phyloP scores from a whole-genome alignment of 495 filamentous ascomycete species.

The Thermothielavioides terrestris region DNA sequence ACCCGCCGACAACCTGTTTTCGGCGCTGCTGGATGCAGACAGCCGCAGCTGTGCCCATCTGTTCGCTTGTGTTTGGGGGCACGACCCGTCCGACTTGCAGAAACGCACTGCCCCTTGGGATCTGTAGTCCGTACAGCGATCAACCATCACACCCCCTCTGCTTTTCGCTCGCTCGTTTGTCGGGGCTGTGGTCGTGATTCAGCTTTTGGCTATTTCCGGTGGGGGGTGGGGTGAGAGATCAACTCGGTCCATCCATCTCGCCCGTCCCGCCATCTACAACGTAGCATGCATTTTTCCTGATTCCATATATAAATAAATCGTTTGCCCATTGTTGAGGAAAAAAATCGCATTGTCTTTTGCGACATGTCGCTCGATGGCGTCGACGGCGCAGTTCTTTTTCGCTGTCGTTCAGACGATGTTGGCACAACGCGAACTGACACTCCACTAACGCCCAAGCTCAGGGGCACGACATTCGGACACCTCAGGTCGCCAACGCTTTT shows the following conservation, averaged over 20 bases:
- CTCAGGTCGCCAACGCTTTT: not conserved
- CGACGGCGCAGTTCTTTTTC: too few relatives aligned
- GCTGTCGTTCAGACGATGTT: not conserved
- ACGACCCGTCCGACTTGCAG: too few relatives aligned
- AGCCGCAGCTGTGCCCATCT: not conserved
- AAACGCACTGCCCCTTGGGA: not conserved
- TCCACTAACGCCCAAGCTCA: not conserved
- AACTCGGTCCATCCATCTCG: too few relatives aligned
- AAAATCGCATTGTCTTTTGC: not conserved
- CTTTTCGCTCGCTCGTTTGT: too few relatives aligned
- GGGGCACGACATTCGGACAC: not conserved
- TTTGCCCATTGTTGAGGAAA: not conserved
- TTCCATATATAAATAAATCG: not conserved
- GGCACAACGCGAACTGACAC: not conserved
- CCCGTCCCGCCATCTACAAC: too few relatives aligned
- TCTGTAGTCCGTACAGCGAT: not conserved
- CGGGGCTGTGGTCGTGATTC: not conserved
- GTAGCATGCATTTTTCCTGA: too few relatives aligned
- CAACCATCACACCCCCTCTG: too few relatives aligned
- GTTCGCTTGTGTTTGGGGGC: not conserved
- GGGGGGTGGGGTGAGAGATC: too few relatives aligned
- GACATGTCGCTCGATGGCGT: not conserved
- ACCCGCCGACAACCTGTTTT: constrained; percentile 1
- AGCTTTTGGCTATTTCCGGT: not conserved
- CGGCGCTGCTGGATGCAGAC: not conserved